phyloP scores from a whole-genome alignment of 768 basidiomycete genomes.

The Xanthoconium purpureum region DNA sequence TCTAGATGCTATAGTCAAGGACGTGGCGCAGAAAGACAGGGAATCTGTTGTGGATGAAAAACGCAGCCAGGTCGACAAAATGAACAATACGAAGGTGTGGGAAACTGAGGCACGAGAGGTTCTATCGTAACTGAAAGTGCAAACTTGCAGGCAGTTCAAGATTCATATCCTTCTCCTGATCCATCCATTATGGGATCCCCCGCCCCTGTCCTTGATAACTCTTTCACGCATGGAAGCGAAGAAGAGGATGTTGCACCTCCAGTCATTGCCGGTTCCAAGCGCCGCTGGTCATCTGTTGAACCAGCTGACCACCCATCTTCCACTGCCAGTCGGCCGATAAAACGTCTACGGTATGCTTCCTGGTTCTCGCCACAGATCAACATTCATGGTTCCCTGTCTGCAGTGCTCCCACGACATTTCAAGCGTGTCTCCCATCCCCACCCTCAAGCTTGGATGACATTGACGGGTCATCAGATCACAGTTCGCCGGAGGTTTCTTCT shows the following conservation, averaged over 20 bases:
- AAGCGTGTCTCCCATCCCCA: constrained; percentile 12
- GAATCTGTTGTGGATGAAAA: neutral
- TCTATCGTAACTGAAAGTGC: neutral
- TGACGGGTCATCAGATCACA: neutral
- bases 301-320: neutral
- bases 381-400: neutral
- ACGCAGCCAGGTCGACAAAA: neutral
- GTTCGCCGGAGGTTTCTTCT: neutral
- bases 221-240: constrained; percentile 14
- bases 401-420: constrained; percentile 2
- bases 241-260: constrained; percentile 14
- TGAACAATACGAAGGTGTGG: neutral
- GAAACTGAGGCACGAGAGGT: neutral
- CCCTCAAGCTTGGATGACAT: constrained; percentile 6
- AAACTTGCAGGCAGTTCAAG: neutral
- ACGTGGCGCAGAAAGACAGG: constrained; percentile 18
- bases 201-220: constrained; percentile 2
- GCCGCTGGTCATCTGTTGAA: constrained; percentile 7
- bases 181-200: constrained; percentile 9
- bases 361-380: fast-evolving
- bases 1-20: constrained; percentile 30
- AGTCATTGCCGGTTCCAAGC: constrained; percentile 22
- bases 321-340: constrained; percentile 4
- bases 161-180: constrained; percentile 19
- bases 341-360: constrained; percentile 23